Conservation (phyloP, 1,284 basidiomycete species). For the Chondrostereum purpureum region DNA sequence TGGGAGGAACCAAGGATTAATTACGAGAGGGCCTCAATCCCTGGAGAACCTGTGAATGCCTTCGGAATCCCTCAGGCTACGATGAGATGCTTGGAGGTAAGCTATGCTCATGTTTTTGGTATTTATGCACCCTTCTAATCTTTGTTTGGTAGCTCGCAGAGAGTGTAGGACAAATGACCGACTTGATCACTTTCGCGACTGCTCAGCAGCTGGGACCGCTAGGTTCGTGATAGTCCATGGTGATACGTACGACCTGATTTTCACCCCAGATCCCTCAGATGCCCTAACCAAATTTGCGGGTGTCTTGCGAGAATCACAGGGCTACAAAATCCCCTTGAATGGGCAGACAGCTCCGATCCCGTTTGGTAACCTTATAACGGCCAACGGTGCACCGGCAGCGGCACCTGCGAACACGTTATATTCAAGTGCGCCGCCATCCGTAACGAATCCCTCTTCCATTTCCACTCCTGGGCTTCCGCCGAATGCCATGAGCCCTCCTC, state of each 20-base stretch:
- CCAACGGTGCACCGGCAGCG: conserved; percentile 15
- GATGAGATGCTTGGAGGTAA: conserved; percentile 76
- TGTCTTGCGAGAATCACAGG: conserved; percentile 34
- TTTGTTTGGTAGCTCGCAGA: conserved; percentile 52
- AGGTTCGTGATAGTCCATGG: conserved; percentile 37
- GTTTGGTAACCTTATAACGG: conserved; percentile 8
- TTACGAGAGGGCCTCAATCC: conserved; percentile 53
- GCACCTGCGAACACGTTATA: conserved; percentile 36
- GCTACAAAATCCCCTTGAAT: conserved; percentile 12
- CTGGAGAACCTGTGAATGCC: conserved; percentile 73
- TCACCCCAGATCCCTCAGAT: conserved; percentile 21
- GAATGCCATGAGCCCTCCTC: conserved; percentile 36
- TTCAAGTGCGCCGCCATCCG: conserved; percentile 37
- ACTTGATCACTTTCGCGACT: conserved; percentile 61
- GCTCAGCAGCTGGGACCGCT: conserved; percentile 50
- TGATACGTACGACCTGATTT: background rate
- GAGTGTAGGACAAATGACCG: conserved; percentile 68
- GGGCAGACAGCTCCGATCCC: conserved; percentile 9
- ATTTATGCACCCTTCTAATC: conserved; percentile 5
- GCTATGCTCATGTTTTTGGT: conserved; percentile 5
- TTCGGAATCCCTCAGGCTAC: conserved; percentile 81
- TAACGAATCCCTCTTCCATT: conserved; percentile 29
- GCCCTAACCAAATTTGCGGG: conserved; percentile 38
- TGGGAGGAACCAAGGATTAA: conserved; percentile 55
- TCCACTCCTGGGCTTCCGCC: conserved; percentile 20